Evolutionary conservation across 805 yeast genomes (phyloP).

Genomic region (Lipomyces oligophaga): DNA sequence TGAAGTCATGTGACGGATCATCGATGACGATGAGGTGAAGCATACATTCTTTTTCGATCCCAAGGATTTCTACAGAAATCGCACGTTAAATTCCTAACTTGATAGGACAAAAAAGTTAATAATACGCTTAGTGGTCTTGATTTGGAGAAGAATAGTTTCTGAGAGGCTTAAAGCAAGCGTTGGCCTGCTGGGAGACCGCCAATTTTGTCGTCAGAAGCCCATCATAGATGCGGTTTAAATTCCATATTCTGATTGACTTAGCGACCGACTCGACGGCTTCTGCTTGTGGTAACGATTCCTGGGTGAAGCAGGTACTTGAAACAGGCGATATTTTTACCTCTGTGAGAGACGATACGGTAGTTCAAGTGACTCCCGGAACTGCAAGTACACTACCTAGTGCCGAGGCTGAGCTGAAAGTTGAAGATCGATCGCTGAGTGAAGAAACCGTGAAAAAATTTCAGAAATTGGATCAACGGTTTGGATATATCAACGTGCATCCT

Average conservation of each 20-base stretch:
- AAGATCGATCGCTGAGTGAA: not conserved
- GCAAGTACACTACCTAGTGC: no score
- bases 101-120: not conserved
- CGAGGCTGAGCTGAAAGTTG: not conserved
- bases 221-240: slow-evolving; percentile 16
- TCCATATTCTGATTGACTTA: slow-evolving; percentile 18
- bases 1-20: no score
- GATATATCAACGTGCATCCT: slow-evolving; percentile 20
- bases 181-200: no score
- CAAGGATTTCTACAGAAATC: not conserved
- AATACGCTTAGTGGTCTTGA: not conserved
- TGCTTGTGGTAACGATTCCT: slow-evolving; percentile 2
- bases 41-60: no score
- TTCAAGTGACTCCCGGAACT: no score
- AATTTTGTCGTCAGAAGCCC: not conserved
- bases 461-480: slow-evolving; percentile 26
- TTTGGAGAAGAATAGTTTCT: not conserved
- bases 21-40: no score
- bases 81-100: not conserved
- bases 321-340: slow-evolving; percentile 11
- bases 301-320: slow-evolving; percentile 5
- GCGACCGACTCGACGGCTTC: slow-evolving; percentile 3
- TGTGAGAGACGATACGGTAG: no score
- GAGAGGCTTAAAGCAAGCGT: no score
- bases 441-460: not conserved